Evolutionary conservation across 208 protist species (phyloP).

Genomic region (Trichomonas tenax): DNA sequence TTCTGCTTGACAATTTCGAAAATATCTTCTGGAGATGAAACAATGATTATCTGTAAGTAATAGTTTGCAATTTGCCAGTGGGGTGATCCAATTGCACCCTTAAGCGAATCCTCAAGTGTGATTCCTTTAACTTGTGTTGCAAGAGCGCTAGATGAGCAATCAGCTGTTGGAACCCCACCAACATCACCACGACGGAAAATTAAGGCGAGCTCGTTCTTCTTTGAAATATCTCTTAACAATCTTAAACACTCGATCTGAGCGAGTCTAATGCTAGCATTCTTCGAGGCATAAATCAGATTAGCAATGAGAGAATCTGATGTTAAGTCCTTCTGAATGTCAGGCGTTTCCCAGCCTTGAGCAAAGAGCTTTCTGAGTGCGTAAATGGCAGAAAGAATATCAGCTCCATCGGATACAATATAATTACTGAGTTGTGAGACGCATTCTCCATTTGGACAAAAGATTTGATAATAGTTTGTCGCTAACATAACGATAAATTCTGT

Average conservation of each 20-base stretch:
- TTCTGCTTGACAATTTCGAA: not conserved
- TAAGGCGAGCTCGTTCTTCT: not conserved
- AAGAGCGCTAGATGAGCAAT: not conserved
- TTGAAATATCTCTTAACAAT: not conserved
- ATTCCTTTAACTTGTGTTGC: not conserved
- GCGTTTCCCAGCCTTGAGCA: not conserved
- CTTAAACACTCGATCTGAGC: not conserved
- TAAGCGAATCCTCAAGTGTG: not conserved
- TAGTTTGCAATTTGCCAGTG: not conserved
- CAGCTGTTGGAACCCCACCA: not conserved
- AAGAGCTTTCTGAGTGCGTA: not conserved
- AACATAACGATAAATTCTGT: not conserved
- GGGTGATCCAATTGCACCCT: not conserved
- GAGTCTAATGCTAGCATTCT: not conserved
- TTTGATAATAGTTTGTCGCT: not conserved
- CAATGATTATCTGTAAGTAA: not conserved
- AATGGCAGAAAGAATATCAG: not conserved
- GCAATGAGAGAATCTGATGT: not conserved
- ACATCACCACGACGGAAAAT: not conserved
- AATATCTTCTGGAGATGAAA: not conserved
- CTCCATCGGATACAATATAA: not conserved
- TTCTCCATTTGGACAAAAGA: not conserved
- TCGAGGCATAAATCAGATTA: not conserved
- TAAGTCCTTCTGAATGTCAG: not conserved
- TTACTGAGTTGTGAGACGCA: not conserved